Evolutionary conservation across 2,329 filamentous ascomycete genomes (phyloP), one percentile per base, ranked within the genome.

Genomic region (Penicillium occitanis): DNA sequence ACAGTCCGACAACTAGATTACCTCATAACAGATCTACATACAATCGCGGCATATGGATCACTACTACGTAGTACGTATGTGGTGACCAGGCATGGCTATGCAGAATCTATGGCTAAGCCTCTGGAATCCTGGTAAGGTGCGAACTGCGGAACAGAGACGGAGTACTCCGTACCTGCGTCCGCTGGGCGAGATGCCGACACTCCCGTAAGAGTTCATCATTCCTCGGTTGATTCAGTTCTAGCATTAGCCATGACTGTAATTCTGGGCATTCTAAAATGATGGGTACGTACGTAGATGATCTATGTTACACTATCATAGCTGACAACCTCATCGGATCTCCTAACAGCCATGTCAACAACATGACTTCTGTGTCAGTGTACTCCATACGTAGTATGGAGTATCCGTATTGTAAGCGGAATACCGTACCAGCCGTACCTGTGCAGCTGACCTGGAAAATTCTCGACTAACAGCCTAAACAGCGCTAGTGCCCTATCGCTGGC

Each of bases 371-470:
- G 17, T n/a, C 6, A 44, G 40, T 7, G 40, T 3, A 19, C 19
- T 19, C 19, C 19, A 19, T 19, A 19, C 19, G 19, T 19, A 19
- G 19, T 19, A n/a, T 44, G 10, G 22, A 30, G 51, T 25, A 57
- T 33, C 35, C 53, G 63, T 30, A 55, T 61, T 53, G 44, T 63
- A 53, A 53, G 50, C 50, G 50, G 28, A 53, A 53, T 30, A 53
- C 50, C 7, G 28, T 42, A 48, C 33, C n/a, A n/a, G 50, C 25
- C 40, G 55, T 19, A 33, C 25, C 25, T 37, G 61, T 25, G 50
- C 62, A 64, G 62, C 51, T 64, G 62, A 64, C 62, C 51, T 64
- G 62, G 28, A 64, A 64, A 64, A 57, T 48, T 42, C 37, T 25
- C 33, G 59, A 46, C 53, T 57, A 40, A 13, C n/a, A 40, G 33